Percentiles rank a stretch among this genome's conserved stretches.
These are phyloP conservation scores for Crepidotus sp. DNA, from an alignment of 1,284 basidiomycete species.

Conservation along the genomic window DNA sequence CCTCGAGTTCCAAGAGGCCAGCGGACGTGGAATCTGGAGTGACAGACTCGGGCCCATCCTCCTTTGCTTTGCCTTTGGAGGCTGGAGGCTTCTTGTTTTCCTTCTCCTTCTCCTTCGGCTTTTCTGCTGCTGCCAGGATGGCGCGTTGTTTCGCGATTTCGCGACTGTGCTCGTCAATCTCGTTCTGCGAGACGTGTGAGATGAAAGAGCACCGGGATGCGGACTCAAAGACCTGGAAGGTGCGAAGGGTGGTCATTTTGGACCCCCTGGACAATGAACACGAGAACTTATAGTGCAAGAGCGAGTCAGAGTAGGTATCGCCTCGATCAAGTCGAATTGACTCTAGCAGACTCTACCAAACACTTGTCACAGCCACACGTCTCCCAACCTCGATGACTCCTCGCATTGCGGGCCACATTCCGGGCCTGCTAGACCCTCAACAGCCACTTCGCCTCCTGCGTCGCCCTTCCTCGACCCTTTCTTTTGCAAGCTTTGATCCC, in stretches of 20 bases:
- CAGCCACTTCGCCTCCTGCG: conserved; percentile 53
- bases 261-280: neutral
- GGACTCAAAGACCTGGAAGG: conserved; percentile 35
- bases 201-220: conserved; percentile 5
- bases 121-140: conserved; percentile 24
- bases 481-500: conserved; percentile 64
- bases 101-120: conserved; percentile 21
- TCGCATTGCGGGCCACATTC: conserved; percentile 29
- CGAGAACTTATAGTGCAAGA: conserved; percentile 4
- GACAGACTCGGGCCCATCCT: conserved; percentile 7
- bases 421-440: conserved; percentile 52
- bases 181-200: conserved; percentile 32
- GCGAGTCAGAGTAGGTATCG: conserved; percentile 7
- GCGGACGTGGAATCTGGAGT: conserved; percentile 19
- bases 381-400: conserved; percentile 14
- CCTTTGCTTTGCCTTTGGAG: conserved; percentile 29
- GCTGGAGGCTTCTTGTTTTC: conserved; percentile 20
- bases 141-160: conserved; percentile 55
- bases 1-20: conserved; percentile 42
- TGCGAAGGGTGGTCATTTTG: conserved; percentile 53
- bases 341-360: too few species aligned
- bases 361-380: too few species aligned
- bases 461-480: conserved; percentile 42
- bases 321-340: neutral
- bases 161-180: conserved; percentile 61